These are phyloP conservation scores for Pleurotus pulmonarius DNA, from an alignment of 768 basidiomycete genomes.

Conservation along the genomic window DNA sequence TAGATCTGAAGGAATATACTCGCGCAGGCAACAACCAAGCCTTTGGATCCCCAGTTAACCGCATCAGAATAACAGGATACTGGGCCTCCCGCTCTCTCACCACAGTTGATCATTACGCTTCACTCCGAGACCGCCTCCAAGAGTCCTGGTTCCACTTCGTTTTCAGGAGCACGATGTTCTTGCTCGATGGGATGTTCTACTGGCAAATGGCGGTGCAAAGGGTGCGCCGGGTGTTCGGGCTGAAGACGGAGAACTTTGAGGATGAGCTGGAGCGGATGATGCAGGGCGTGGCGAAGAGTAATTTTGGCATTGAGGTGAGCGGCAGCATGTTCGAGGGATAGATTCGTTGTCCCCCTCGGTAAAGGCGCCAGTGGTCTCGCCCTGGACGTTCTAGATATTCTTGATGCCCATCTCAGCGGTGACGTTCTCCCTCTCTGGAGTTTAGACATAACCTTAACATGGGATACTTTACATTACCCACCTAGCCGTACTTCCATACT, in stretches of 20 bases:
- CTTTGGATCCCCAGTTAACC: conserved; percentile 83
- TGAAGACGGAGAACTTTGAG: conserved; percentile 60
- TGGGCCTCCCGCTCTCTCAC: conserved; percentile 73
- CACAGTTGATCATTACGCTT: conserved; percentile 33
- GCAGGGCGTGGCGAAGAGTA: conserved; percentile 70
- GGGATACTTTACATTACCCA: too few relatives aligned
- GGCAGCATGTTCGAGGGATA: conserved; percentile 51
- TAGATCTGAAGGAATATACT: background rate
- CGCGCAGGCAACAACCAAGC: conserved; percentile 70
- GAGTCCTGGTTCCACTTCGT: conserved; percentile 58
- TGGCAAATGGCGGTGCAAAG: conserved; percentile 49
- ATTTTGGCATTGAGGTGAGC: conserved; percentile 73
- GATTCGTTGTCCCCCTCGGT: background rate
- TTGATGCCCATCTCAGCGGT: too few relatives aligned
- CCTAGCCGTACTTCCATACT: too few relatives aligned
- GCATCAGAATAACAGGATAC: conserved; percentile 84
- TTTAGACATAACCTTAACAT: too few relatives aligned
- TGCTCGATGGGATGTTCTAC: conserved; percentile 74
- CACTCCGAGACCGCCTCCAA: conserved; percentile 34
- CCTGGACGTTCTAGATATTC: too few relatives aligned
- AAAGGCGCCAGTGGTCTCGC: too few relatives aligned
- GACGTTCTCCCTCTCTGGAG: too few relatives aligned
- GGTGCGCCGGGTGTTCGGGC: conserved; percentile 37
- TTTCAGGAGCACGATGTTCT: conserved; percentile 63
- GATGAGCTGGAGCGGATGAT: conserved; percentile 77